phyloP scores from a whole-genome alignment of 164 flowering plant genomes.

The Stephania japonica region DNA sequence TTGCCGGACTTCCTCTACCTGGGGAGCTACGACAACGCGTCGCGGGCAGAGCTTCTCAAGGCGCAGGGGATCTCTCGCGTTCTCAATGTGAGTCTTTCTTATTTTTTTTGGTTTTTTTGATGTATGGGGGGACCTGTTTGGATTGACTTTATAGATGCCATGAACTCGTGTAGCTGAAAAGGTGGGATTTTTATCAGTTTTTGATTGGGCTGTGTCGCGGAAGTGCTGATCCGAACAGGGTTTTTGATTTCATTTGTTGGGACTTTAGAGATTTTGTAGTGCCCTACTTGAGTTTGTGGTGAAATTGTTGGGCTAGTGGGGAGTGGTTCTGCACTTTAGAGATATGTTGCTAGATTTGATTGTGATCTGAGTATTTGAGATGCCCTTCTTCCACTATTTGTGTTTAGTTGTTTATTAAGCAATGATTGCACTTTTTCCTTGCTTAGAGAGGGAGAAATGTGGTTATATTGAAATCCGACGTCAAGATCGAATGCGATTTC shows the following conservation, averaged over 20 bases:
- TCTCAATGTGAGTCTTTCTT: conserved; percentile 58
- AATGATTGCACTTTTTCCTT: neutral
- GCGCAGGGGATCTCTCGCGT: conserved; percentile 80
- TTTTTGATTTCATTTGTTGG: neutral
- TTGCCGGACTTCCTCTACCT: conserved; percentile 81
- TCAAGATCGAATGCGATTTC: too few species aligned
- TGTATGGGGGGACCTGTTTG: neutral
- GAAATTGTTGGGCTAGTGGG: neutral
- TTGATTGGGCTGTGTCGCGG: neutral
- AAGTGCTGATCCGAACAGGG: neutral
- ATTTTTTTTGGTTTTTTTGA: neutral
- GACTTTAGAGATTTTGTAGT: neutral
- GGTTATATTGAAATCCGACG: too few species aligned
- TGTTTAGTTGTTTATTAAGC: neutral
- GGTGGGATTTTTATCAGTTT: neutral
- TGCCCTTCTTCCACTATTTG: neutral
- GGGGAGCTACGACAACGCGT: conserved; percentile 95
- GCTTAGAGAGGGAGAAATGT: too few species aligned
- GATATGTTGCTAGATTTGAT: neutral
- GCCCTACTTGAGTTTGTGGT: neutral
- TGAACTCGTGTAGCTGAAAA: neutral
- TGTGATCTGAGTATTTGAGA: neutral
- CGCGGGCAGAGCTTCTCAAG: conserved; percentile 82
- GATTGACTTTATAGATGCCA: neutral
- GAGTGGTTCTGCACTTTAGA: neutral